Conservation (phyloP, 1,139 yeast species). For the Lodderomyces jiufengensis region DNA sequence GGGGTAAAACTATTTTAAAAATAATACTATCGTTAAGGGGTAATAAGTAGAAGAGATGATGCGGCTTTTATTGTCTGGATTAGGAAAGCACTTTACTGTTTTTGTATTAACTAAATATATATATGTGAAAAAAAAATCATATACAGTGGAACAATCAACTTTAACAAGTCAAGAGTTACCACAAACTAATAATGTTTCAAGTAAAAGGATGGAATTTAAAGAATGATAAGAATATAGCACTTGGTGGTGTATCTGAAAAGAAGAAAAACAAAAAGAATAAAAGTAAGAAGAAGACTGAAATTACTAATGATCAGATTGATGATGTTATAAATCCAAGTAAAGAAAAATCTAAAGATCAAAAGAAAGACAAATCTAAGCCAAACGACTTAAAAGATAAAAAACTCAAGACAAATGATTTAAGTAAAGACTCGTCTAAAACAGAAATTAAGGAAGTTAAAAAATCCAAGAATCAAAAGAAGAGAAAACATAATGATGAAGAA, state of each 20-base stretch:
- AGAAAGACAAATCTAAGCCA: conserved; percentile 7
- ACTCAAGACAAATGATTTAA: no score
- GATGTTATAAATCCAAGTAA: conserved; percentile 10
- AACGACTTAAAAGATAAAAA: conserved; percentile 2
- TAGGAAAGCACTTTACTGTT: not conserved
- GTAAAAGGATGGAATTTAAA: conserved; percentile 82
- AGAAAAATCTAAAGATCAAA: conserved; percentile 8
- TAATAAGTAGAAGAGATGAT: no score
- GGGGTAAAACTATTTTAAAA: no score
- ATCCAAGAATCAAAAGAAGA: conserved; percentile 9
- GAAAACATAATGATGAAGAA: conserved; percentile 11
- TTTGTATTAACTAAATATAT: no score
- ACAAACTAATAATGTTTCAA: conserved; percentile 64
- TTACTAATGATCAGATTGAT: conserved; percentile 13
- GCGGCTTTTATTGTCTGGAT: conserved; percentile 13
- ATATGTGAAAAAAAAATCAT: conserved; percentile 1
- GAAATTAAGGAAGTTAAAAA: conserved; percentile 7
- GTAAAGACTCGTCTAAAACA: no score
- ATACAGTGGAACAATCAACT: not conserved
- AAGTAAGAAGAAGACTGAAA: conserved; percentile 18
- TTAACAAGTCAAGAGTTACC: not conserved
- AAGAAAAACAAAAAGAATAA: conserved; percentile 31
- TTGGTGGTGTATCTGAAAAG: conserved; percentile 35
- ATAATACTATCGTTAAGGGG: no score
- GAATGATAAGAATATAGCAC: conserved; percentile 43